Evolutionary conservation across 2,329 filamentous ascomycete genomes (phyloP).

Genomic region (Penicillium sp.): DNA sequence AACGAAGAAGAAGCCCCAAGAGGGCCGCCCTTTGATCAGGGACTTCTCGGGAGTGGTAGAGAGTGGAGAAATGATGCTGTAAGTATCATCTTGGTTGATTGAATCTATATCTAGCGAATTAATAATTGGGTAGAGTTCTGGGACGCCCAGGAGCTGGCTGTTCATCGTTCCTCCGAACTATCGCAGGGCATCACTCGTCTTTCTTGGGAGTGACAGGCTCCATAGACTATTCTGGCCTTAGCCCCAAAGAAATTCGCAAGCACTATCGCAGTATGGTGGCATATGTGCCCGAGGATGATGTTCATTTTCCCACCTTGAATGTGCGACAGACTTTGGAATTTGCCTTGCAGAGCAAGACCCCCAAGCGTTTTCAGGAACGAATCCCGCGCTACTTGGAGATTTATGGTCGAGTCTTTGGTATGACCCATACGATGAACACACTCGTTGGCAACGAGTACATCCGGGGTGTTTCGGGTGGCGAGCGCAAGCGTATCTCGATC

Average conservation of each 20-base stretch:
- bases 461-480: constrained; percentile 70
- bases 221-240: constrained; percentile 67
- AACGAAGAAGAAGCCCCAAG: constrained; percentile 42
- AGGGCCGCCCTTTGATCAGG: constrained; percentile 57
- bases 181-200: constrained; percentile 65
- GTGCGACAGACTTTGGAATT: constrained; percentile 74
- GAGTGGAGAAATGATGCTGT: constrained; percentile 66
- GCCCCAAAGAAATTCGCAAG: constrained; percentile 62
- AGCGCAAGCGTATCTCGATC: constrained; percentile 73
- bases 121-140: constrained; percentile 47
- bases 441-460: constrained; percentile 56
- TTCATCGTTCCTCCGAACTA: constrained; percentile 69
- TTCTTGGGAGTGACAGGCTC: constrained; percentile 66
- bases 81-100: constrained; percentile 13
- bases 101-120: background rate
- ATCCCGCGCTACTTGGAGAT: constrained; percentile 66
- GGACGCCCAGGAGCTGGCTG: constrained; percentile 70
- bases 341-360: constrained; percentile 68
- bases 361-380: constrained; percentile 59
- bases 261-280: constrained; percentile 69
- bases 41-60: constrained; percentile 66
- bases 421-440: constrained; percentile 69
- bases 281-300: constrained; percentile 71
- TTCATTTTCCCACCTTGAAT: constrained; percentile 68
- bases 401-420: constrained; percentile 71